These are phyloP conservation scores for Physaria fendleri DNA, from an alignment of 345 rosid species.

Conservation along the genomic window DNA sequence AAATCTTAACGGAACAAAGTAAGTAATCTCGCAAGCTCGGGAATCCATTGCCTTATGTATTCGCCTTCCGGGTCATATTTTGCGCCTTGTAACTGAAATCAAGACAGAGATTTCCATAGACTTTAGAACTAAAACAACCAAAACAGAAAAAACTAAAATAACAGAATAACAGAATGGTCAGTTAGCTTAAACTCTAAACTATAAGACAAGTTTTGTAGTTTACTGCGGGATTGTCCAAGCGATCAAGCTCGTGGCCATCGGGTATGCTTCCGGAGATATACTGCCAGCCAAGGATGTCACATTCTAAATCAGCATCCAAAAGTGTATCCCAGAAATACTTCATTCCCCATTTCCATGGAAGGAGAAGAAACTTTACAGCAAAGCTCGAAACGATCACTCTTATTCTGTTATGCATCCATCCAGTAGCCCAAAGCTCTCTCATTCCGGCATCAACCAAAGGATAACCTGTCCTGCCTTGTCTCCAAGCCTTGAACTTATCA, in stretches of 20 bases:
- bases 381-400: conserved; percentile 88
- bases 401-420: conserved; percentile 86
- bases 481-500: conserved; percentile 75
- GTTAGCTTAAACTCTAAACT: neutral
- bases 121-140: neutral
- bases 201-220: neutral
- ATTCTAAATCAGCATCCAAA: conserved; percentile 85
- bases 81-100: conserved; percentile 70
- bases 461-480: conserved; percentile 91
- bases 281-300: conserved; percentile 92
- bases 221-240: conserved; percentile 84
- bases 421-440: conserved; percentile 99
- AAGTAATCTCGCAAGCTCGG: conserved; percentile 88
- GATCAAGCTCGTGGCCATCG: conserved; percentile 90
- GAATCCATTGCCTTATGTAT: conserved; percentile 83
- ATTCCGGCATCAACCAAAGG: conserved; percentile 95
- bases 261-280: conserved; percentile 93
- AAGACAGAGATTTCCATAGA: neutral
- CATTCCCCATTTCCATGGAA: conserved; percentile 99
- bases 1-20: no score
- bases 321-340: conserved; percentile 96
- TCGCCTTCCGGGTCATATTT: conserved; percentile 82
- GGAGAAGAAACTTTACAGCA: conserved; percentile 78
- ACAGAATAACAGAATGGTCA: neutral
- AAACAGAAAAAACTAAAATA: neutral